Percentiles rank a stretch among this genome's conserved stretches.
These are phyloP conservation scores for Penicillium paradoxum DNA, from an alignment of 495 filamentous ascomycete species.

Conservation along the genomic window DNA sequence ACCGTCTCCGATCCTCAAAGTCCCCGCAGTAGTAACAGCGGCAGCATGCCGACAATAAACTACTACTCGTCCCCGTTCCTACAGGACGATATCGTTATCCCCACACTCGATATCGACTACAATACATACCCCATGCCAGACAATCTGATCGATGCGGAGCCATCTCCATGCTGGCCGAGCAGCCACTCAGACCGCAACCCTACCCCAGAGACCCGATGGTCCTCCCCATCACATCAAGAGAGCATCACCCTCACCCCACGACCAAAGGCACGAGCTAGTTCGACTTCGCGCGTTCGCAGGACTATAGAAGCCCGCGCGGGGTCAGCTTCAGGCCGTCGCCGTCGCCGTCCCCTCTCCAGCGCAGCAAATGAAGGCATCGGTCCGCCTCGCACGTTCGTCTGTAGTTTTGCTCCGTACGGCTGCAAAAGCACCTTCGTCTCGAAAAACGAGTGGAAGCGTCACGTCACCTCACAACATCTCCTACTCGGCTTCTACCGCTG, in stretches of 20 bases:
- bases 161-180: constrained; percentile 10
- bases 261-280: constrained; percentile 1
- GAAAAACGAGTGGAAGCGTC: constrained; percentile 97
- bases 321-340: constrained; percentile 8
- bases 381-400: constrained; percentile 65
- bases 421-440: constrained; percentile 80
- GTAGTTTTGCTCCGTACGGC: constrained; percentile 78
- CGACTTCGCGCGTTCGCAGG: constrained; percentile 8
- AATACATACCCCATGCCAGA: constrained; percentile 13
- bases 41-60: constrained; percentile 13
- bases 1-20: constrained; percentile 22
- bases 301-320: constrained; percentile 1
- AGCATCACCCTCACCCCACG: not conserved
- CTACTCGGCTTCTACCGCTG: constrained; percentile 77
- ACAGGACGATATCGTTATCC: constrained; percentile 13
- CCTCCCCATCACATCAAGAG: constrained; percentile 5
- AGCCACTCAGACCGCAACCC: constrained; percentile 15
- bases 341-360: constrained; percentile 1
- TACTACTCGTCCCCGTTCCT: constrained; percentile 20
- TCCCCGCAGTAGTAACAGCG: constrained; percentile 13
- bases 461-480: constrained; percentile 78
- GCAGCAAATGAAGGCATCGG: constrained; percentile 12
- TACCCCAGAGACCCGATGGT: constrained; percentile 15
- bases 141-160: constrained; percentile 10
- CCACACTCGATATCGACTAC: constrained; percentile 8